Conservation (phyloP, 2,329 filamentous ascomycete genomes). For the Pleomassaria siparia region DNA sequence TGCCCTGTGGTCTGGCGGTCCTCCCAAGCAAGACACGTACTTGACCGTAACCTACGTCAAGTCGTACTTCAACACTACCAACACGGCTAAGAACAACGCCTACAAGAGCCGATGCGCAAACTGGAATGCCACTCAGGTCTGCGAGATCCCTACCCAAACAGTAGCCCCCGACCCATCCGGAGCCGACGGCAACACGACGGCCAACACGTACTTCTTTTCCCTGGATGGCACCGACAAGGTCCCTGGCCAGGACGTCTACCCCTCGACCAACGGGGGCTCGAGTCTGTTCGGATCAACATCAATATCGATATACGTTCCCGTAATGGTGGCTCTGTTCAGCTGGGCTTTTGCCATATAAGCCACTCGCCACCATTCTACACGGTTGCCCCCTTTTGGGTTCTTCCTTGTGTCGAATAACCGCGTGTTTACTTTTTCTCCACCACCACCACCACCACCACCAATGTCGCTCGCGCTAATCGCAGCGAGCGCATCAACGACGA, state of each 20-base stretch:
- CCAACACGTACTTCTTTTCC: slow-evolving; percentile 42
- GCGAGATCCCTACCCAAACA: slow-evolving; percentile 37
- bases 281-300: slow-evolving; percentile 18
- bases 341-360: slow-evolving; percentile 24
- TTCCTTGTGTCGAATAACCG: background rate
- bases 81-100: slow-evolving; percentile 25
- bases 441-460: background rate
- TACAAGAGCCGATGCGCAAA: slow-evolving; percentile 36
- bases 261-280: slow-evolving; percentile 18
- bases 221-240: slow-evolving; percentile 25
- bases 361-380: background rate
- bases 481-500: slow-evolving; percentile 5
- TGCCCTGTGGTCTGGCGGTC: slow-evolving; percentile 68
- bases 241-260: slow-evolving; percentile 31
- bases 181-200: slow-evolving; percentile 20
- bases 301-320: slow-evolving; percentile 22
- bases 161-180: slow-evolving; percentile 29
- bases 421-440: too few relatives aligned
- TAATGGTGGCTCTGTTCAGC: slow-evolving; percentile 31
- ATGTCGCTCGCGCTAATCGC: background rate
- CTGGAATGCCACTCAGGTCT: slow-evolving; percentile 31
- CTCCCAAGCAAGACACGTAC: slow-evolving; percentile 63
- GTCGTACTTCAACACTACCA: slow-evolving; percentile 76
- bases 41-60: slow-evolving; percentile 71
- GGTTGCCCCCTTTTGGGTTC: background rate